A percentile compares a stretch with the other conserved stretches of the same genome.
phyloP scores from a whole-genome alignment of 441 rosid genomes.

The Croton laevigatus region DNA sequence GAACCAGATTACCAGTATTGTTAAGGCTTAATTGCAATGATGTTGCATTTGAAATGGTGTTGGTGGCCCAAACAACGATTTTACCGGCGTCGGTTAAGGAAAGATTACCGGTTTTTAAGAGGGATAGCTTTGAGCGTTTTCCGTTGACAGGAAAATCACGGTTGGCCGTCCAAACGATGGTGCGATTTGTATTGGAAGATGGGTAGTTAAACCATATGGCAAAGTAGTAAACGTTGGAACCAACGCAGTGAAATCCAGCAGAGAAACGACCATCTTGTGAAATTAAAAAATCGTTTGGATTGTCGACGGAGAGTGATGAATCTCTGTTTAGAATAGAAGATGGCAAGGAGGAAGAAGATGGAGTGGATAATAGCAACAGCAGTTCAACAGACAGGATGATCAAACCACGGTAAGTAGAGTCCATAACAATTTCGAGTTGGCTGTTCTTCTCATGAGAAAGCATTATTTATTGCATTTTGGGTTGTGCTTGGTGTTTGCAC shows the following conservation, averaged over 20 bases:
- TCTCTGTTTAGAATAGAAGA: no score
- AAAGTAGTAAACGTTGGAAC: neutral
- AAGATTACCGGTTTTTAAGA: neutral
- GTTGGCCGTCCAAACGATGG: neutral
- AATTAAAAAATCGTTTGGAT: no score
- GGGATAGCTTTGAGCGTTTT: neutral
- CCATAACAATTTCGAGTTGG: no score
- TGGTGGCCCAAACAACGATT: neutral
- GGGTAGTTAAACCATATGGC: constrained; percentile 3
- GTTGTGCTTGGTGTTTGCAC: no score
- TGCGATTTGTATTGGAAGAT: neutral
- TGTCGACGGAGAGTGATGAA: no score
- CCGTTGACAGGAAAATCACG: neutral
- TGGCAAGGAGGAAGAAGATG: no score
- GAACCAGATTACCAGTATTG: constrained; percentile 8
- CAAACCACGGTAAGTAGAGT: no score
- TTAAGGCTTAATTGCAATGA: neutral
- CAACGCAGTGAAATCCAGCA: neutral
- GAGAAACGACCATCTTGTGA: neutral
- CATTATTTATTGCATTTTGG: no score
- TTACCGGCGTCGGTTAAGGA: neutral
- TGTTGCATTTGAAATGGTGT: neutral
- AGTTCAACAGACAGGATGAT: no score
- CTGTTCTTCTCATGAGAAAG: no score
- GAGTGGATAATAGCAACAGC: no score